Evolutionary conservation across 179 eudicot species (phyloP).

Genomic region (Silene noctiflora): DNA sequence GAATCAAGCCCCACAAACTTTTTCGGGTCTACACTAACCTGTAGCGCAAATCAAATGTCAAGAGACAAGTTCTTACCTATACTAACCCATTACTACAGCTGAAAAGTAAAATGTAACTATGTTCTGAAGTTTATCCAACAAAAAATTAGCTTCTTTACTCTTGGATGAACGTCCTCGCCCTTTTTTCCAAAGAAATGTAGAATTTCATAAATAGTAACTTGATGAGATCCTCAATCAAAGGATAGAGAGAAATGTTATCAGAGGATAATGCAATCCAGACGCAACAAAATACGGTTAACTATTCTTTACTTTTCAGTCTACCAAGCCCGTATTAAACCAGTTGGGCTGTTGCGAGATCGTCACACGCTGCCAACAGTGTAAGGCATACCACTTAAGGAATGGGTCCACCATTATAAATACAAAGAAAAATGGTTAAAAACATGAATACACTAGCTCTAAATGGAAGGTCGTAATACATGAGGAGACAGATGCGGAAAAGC

Average conservation of each 20-base stretch:
- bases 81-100: neutral
- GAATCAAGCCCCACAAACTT: constrained; percentile 71
- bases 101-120: neutral
- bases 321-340: neutral
- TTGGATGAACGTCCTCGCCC: neutral
- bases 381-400: neutral
- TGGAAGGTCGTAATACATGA: neutral
- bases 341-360: neutral
- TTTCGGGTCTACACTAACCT: constrained; percentile 81
- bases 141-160: neutral
- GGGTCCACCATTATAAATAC: neutral
- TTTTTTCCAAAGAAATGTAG: neutral
- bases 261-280: neutral
- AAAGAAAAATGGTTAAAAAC: neutral
- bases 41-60: constrained; percentile 17
- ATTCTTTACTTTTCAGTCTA: neutral
- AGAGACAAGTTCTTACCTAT: neutral
- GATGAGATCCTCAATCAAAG: neutral
- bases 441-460: neutral
- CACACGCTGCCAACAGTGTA: neutral
- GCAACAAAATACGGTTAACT: no score
- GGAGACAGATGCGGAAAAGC: neutral
- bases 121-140: neutral
- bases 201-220: neutral
- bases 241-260: neutral